These are phyloP conservation scores for Avena atlantica DNA, from an alignment of 176 grass and related monocot genomes.

Conservation along the genomic window DNA sequence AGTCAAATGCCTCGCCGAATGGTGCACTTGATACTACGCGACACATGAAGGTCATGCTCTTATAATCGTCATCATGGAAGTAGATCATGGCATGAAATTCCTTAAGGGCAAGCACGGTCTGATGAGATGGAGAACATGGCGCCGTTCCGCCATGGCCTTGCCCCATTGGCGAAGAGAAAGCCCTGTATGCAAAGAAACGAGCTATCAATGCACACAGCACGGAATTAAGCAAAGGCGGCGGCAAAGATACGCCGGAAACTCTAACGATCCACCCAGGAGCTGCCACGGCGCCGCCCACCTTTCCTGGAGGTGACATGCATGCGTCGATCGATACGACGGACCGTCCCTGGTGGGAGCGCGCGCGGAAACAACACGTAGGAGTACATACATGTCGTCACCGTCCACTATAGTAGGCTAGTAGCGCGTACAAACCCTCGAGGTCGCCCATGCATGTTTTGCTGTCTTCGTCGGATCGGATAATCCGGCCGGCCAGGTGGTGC, in stretches of 20 bases:
- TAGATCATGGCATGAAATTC: too few species aligned
- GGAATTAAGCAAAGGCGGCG: background rate
- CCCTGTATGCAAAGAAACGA: background rate
- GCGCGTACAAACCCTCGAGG: background rate
- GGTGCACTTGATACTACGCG: too few species aligned
- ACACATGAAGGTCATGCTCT: too few species aligned
- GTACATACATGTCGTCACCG: background rate
- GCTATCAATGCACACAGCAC: background rate
- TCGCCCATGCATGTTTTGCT: slow-evolving; percentile 4
- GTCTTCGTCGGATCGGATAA: background rate
- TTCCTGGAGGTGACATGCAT: background rate
- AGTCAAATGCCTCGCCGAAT: too few species aligned
- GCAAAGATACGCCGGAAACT: slow-evolving; percentile 14
- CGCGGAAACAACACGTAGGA: background rate
- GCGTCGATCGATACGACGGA: background rate
- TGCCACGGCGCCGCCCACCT: background rate
- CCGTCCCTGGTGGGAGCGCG: background rate
- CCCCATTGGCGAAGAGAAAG: too few species aligned
- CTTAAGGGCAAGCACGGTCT: too few species aligned
- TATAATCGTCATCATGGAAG: too few species aligned
- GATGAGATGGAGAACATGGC: too few species aligned
- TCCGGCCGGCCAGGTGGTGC: background rate
- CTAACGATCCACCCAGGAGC: background rate
- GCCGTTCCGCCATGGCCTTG: too few species aligned
- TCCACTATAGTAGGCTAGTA: background rate